Evolutionary conservation across 2,329 filamentous ascomycete species (phyloP).

Genomic region (Claviceps capensis): DNA sequence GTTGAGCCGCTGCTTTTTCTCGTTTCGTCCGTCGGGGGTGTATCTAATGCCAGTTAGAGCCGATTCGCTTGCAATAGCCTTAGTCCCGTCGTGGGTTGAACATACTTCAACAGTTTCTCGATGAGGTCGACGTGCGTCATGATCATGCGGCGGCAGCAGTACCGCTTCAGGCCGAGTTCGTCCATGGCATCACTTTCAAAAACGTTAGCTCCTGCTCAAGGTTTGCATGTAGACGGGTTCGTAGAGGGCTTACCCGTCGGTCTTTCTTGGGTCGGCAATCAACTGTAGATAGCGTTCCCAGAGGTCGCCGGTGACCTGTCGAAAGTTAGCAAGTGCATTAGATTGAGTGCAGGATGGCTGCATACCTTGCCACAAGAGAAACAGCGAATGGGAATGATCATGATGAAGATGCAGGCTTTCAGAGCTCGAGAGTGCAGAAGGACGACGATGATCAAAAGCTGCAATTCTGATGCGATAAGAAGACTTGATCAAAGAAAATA

Average conservation of each 20-base stretch:
- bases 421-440: background rate
- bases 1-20: constrained; percentile 38
- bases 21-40: constrained; percentile 48
- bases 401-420: constrained; percentile 22
- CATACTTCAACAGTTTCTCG: constrained; percentile 90
- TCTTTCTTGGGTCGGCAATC: constrained; percentile 57
- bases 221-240: background rate
- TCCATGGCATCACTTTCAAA: constrained; percentile 78
- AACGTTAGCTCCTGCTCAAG: background rate
- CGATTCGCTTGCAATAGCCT: background rate
- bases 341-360: background rate
- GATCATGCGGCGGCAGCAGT: constrained; percentile 98
- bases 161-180: constrained; percentile 80
- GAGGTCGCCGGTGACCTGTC: constrained; percentile 84
- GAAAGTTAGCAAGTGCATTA: constrained; percentile 16
- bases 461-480: constrained; percentile 1
- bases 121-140: constrained; percentile 99
- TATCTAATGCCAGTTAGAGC: constrained; percentile 28
- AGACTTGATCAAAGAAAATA: constrained; percentile 9
- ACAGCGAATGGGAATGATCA: constrained; percentile 98
- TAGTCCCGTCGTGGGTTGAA: background rate
- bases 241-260: constrained; percentile 48
- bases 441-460: background rate
- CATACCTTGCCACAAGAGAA: constrained; percentile 96
- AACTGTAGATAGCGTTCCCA: constrained; percentile 93